phyloP scores from a whole-genome alignment of 768 basidiomycete species.

The Russula sp. region DNA sequence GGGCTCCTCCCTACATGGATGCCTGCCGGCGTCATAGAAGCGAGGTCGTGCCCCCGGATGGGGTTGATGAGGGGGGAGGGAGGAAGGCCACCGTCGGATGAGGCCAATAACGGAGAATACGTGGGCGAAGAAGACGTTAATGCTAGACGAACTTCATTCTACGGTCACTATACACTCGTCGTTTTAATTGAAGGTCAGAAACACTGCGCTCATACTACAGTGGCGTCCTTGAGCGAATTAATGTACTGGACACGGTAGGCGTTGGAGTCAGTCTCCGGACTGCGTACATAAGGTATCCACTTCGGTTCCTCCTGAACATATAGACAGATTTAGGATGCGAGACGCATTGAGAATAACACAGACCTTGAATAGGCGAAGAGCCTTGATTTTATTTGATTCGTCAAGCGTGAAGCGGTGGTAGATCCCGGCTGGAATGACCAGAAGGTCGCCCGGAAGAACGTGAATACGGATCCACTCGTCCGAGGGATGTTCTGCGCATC shows the following conservation, averaged over 20 bases:
- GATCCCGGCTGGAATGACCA: conserved; percentile 85
- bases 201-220: not conserved
- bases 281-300: conserved; percentile 76
- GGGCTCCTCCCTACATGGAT: too few relatives aligned
- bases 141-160: too few relatives aligned
- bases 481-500: conserved; percentile 49
- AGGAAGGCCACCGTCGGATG: too few relatives aligned
- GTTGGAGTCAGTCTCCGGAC: conserved; percentile 56
- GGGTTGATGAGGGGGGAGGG: too few relatives aligned
- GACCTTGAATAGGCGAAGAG: conserved; percentile 82
- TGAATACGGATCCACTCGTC: conserved; percentile 80
- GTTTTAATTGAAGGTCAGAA: too few relatives aligned
- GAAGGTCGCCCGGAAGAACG: conserved; percentile 70
- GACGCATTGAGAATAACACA: conserved; percentile 6
- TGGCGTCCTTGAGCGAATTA: conserved; percentile 26
- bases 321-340: not conserved
- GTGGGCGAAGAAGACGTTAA: too few relatives aligned
- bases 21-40: too few relatives aligned
- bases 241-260: conserved; percentile 58
- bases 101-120: too few relatives aligned
- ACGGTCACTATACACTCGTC: too few relatives aligned
- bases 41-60: too few relatives aligned
- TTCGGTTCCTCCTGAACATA: conserved; percentile 75
- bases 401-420: conserved; percentile 96
- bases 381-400: conserved; percentile 62